Evolutionary conservation across 179 eudicot species (phyloP), one percentile per base, ranked within the genome.

Genomic region (Amaranthus tricolor): DNA sequence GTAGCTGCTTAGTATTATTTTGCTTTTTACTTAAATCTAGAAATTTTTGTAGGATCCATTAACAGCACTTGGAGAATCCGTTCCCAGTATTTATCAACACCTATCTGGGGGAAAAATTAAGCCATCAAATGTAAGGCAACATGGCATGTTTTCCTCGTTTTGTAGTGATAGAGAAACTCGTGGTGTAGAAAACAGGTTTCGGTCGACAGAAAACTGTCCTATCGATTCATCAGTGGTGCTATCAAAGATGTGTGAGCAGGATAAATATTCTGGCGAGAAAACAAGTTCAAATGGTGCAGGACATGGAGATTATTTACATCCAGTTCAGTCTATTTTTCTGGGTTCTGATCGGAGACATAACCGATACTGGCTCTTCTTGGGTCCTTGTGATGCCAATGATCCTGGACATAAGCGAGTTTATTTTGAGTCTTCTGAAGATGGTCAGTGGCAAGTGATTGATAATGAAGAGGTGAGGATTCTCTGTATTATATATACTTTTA

Each of bases 401-500:
- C 94, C 97, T 48, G 99, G 98, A 62, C 99, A 96, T 80, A 82
- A 75, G 72, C 89, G 94, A 67, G 84, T 96, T 53, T 96, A 96
- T 82, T 85, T 96, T 72, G 97, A 96, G 83, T 94, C 97, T 80
- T 96, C 99, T 61, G 99, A 96, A 84, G 98, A 96, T 87, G 99
- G 99, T 62, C 96, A 86, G 74, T 93, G 98, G 97, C 96, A 88
- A 80, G 84, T 96, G 77, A 94, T 96, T 77, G 94, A 94, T 76
- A 88, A 85, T 45, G 87, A 83, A 84, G 97, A 96, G 98, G 99
- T 93, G 77, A 80, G 54, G 2, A 31, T 2, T 31, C 40, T 4
- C 40, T 31, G 40, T 31, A 31, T 31, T 31, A 31, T 31, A 31
- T 31, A 31, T 31, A 31, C 40, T 31, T 31, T 31, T 31, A 31